Base-by-base conservation (phyloP, 129 eudicot species). In the Kitagawia praeruptora region DNA sequence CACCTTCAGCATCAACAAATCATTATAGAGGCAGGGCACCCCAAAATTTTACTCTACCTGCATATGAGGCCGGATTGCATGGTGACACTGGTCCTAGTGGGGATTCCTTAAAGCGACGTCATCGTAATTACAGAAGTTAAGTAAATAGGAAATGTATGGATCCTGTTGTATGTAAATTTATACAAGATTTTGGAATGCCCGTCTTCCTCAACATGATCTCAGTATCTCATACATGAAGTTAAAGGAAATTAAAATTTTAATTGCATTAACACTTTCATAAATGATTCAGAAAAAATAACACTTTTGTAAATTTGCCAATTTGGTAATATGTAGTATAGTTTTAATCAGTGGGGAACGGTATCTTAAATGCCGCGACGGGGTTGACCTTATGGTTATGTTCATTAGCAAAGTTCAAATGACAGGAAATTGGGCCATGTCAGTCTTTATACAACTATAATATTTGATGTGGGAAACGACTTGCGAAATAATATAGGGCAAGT, bases 71-170 rank as follows among this genome's bases (percentile, higher is more conserved):
- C 4, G 58, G 69, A 34, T 14, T 75, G 77, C 66, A 79, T 21
- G 82, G 71, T 25, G 40, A 79, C 28, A 51, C 21, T 44, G 81
- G 38, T 71, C 85, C 82, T 37, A 81, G 81, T 51, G 86, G 81
- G 15, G 84, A 84, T 78, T 84, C 84, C 40, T 77, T 80, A 39
- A 86, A 88, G 75, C 81, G 85, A 21, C 82, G 67, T 10, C 37
- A 61, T 23, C 88, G 88, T 76, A 89, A 79, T 12, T 64, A 79
- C 64, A 78, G 84, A 51, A 73, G 44, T 75, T 86, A 81, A 56
- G 38, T 41, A 16, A 15, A 28, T 67, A 78, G 75, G 34, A 78
- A 45, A 9, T 15, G 6, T 28, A 13, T 25, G 56, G 6, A 42
- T 64, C 23, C 70, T 66, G 73, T 66, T 78, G 75, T 78, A 42